Evolutionary conservation across 2,329 filamentous ascomycete genomes (phyloP), one percentile per base, ranked within the genome.

Genomic region (Colletotrichum lindemuthianum): DNA sequence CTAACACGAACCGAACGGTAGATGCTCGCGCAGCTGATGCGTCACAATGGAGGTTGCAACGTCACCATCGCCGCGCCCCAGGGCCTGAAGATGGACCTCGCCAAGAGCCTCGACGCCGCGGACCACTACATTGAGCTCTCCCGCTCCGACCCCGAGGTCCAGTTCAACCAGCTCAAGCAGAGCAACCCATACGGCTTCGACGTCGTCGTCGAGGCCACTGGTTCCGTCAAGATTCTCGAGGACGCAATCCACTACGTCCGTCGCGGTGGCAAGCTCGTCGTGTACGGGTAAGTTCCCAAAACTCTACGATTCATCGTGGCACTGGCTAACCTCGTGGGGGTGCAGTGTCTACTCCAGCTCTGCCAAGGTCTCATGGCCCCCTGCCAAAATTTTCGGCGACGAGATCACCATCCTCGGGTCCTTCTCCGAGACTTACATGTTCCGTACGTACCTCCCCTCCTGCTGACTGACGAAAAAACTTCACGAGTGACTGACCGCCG

Each of bases 351-450:
- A 92, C 74, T 79, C 85, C 68, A 85, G 81, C 67, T 77, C 84
- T 34, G 88, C 86, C 60, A 84, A 84, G 52, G 88, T 92, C 36
- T 82, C 84, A 4, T 91, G 89, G 88, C 81, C 88, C 6, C 90
- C 90, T n/a, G 82, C 84, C 74, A 90, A 90, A 80, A 92, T 93
- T 71, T 92, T 87, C 73, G 82, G 84, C 71, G 78, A 81, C 66
- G 90, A 92, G 75, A 90, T 92, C 70, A 91, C 88, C 69, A 90
- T 92, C 69, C 79, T 92, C 58, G 89, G 90, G 33, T 90, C 86
- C 56, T 92, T 92, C 79, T 91, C 87, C 51, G 89, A 92, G 76
- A 90, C 88, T 32, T 90, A 88, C 78, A 91, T 90, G 83, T 90
- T 91, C 82, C 88, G 79, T 81, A 76, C 72, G 78, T 77, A 24